phyloP scores from a whole-genome alignment of 73 alveolate genomes.

The Paramecium primaurelia region DNA sequence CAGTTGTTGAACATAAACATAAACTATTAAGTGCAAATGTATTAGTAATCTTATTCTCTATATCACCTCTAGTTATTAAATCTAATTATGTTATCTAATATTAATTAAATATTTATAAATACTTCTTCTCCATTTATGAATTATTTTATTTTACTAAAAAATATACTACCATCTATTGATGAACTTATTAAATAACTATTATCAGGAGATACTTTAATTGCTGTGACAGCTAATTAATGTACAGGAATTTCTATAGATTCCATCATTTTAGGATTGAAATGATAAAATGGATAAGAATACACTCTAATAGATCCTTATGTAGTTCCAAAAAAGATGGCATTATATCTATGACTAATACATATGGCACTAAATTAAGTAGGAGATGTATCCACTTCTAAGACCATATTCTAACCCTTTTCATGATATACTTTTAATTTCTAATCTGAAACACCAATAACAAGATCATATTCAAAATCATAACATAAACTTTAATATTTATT shows the following conservation, averaged over 20 bases:
- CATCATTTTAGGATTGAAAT: slow-evolving; percentile 51
- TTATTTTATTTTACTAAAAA: slow-evolving; percentile 50
- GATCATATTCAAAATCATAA: slow-evolving; percentile 47
- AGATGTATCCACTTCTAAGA: slow-evolving; percentile 53
- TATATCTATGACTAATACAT: slow-evolving; percentile 34
- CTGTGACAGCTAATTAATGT: slow-evolving; percentile 26
- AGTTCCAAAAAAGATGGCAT: slow-evolving; percentile 54
- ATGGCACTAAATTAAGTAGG: slow-evolving; percentile 51
- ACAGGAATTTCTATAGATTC: slow-evolving; percentile 59
- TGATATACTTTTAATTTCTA: slow-evolving; percentile 27
- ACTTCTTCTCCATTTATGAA: slow-evolving; percentile 52
- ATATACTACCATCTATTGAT: slow-evolving; percentile 47
- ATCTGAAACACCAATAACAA: slow-evolving; percentile 53
- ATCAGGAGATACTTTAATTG: slow-evolving; percentile 50
- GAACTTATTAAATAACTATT: slow-evolving; percentile 43
- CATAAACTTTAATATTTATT: slow-evolving; percentile 27
- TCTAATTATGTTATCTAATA: background rate
- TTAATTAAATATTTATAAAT: background rate
- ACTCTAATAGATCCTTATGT: slow-evolving; percentile 58
- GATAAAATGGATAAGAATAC: slow-evolving; percentile 51
- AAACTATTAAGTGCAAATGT: slow-evolving; percentile 47
- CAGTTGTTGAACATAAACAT: slow-evolving; percentile 24
- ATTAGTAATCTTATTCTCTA: slow-evolving; percentile 22
- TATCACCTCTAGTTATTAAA: slow-evolving; percentile 2
- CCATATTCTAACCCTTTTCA: slow-evolving; percentile 46